phyloP scores from a whole-genome alignment of 2,329 filamentous ascomycete species.

The Aspergillus viridinutans region DNA sequence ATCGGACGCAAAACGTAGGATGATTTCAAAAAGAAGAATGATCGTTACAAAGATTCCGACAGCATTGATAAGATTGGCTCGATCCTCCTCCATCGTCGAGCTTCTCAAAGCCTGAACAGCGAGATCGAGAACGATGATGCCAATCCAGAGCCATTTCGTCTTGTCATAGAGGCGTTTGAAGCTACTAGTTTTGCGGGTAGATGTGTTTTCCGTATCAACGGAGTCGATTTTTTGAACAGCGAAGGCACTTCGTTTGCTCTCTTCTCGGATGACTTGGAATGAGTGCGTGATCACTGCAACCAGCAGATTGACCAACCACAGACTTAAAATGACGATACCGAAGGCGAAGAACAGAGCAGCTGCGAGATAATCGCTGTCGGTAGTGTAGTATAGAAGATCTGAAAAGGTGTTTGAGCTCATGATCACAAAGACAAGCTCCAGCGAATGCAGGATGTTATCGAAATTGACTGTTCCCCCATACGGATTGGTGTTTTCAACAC shows the following conservation, averaged over 20 bases:
- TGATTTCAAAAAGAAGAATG: slow-evolving; percentile 75
- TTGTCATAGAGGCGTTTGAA: slow-evolving; percentile 72
- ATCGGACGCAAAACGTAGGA: slow-evolving; percentile 70
- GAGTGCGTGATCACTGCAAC: slow-evolving; percentile 98
- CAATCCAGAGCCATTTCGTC: slow-evolving; percentile 72
- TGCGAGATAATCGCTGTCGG: slow-evolving; percentile 83
- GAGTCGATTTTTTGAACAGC: slow-evolving; percentile 63
- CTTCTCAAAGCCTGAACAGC: slow-evolving; percentile 74
- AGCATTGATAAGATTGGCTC: slow-evolving; percentile 62
- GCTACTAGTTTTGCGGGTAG: slow-evolving; percentile 32
- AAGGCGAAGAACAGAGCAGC: slow-evolving; percentile 71
- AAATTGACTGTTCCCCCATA: slow-evolving; percentile 86
- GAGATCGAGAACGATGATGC: slow-evolving; percentile 75
- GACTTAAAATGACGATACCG: slow-evolving; percentile 82
- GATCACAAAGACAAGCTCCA: slow-evolving; percentile 93
- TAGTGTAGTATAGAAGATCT: slow-evolving; percentile 89
- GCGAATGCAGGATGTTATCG: slow-evolving; percentile 86
- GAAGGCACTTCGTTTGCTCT: slow-evolving; percentile 91
- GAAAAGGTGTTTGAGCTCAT: slow-evolving; percentile 98
- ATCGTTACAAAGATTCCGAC: slow-evolving; percentile 74
- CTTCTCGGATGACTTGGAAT: slow-evolving; percentile 96
- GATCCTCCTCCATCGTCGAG: slow-evolving; percentile 63
- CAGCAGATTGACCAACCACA: slow-evolving; percentile 91
- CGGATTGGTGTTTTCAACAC: slow-evolving; percentile 73
- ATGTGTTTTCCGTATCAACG: slow-evolving; percentile 38